Evolutionary conservation across 2,329 filamentous ascomycete species (phyloP).

Genomic region (Microcyclospora pomicola): DNA sequence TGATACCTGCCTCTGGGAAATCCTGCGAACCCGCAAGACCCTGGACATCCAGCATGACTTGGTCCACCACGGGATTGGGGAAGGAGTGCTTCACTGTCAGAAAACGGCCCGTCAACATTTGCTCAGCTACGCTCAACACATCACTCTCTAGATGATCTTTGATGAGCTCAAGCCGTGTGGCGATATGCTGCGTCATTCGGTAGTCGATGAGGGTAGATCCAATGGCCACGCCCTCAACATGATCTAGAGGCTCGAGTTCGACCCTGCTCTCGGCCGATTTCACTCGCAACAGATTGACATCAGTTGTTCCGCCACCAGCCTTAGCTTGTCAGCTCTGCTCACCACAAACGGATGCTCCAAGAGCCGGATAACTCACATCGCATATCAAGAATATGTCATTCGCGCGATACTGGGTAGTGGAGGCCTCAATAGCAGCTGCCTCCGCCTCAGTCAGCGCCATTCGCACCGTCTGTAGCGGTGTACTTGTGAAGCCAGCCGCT

Average conservation of each 20-base stretch:
- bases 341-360: too few species aligned
- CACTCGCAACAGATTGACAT: slow-evolving; percentile 9
- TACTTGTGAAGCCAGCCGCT: slow-evolving; percentile 3
- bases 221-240: slow-evolving; percentile 8
- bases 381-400: slow-evolving; percentile 11
- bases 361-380: slow-evolving; percentile 3
- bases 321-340: background rate
- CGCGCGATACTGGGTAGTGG: slow-evolving; percentile 3
- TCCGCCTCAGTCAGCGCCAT: slow-evolving; percentile 11
- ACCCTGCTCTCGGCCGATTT: slow-evolving; percentile 1
- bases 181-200: slow-evolving; percentile 3
- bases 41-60: slow-evolving; percentile 6
- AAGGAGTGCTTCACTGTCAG: slow-evolving; percentile 9
- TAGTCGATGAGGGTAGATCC: slow-evolving; percentile 12
- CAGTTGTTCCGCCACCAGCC: slow-evolving; percentile 12
- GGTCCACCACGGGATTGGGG: slow-evolving; percentile 4
- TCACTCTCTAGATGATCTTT: slow-evolving; percentile 1
- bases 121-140: slow-evolving; percentile 1
- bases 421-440: slow-evolving; percentile 9
- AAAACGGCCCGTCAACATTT: slow-evolving; percentile 9
- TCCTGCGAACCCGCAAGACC: slow-evolving; percentile 4
- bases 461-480: slow-evolving; percentile 1
- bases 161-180: slow-evolving; percentile 4
- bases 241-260: slow-evolving; percentile 8
- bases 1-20: slow-evolving; percentile 6